Conservation (phyloP, 169 alveolate genomes). For the Plasmodium coatneyi region DNA sequence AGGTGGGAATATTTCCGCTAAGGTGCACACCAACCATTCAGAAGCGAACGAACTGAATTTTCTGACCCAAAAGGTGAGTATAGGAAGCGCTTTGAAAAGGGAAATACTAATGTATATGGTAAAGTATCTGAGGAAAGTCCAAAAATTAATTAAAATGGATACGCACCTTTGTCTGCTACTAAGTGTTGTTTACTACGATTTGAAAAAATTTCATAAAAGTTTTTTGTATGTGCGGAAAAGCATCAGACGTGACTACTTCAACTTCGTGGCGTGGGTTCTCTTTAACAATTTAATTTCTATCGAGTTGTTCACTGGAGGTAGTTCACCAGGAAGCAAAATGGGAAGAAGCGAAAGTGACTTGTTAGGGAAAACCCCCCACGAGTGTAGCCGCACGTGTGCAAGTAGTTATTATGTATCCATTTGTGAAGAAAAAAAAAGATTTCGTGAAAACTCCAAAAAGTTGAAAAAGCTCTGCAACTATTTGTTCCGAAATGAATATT, state of each 20-base stretch:
- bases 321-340: not conserved
- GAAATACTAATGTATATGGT: conserved; percentile 43
- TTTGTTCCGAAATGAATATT: conserved; percentile 33
- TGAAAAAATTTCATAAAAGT: conserved; percentile 30
- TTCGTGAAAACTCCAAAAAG: conserved; percentile 20
- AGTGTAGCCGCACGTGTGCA: not conserved
- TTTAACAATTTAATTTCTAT: conserved; percentile 37
- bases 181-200: conserved; percentile 28
- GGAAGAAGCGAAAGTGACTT: not conserved
- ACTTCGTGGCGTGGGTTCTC: conserved; percentile 27
- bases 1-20: not conserved
- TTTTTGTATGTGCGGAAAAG: conserved; percentile 25
- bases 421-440: not conserved
- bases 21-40: not conserved
- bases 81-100: not conserved
- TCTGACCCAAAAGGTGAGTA: not conserved
- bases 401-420: not conserved
- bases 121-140: not conserved
- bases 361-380: not conserved
- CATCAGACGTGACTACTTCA: conserved; percentile 44
- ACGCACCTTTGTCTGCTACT: conserved; percentile 55
- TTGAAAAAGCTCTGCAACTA: not conserved
- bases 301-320: conserved; percentile 3
- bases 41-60: not conserved
- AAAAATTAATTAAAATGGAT: conserved; percentile 4